Conservation (phyloP, 345 rosid species). For the Erodium maritimum region DNA sequence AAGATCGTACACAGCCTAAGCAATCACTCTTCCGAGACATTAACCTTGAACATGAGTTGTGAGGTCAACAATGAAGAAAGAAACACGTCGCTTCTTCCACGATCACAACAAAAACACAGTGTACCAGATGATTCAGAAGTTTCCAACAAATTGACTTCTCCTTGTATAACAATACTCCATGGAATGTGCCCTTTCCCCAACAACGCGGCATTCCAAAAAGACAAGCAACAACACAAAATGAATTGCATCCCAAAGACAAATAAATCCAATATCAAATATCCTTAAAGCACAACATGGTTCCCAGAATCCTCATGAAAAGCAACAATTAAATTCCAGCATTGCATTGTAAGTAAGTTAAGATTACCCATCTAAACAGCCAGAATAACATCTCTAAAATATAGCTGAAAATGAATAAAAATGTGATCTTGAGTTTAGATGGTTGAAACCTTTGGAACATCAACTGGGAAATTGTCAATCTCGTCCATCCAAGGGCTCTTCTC, state of each 20-base stretch:
- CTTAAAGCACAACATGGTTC: not conserved
- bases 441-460: constrained; percentile 50
- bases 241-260: not conserved
- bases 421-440: constrained; percentile 12
- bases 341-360: not conserved
- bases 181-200: not conserved
- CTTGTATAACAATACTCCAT: too few species aligned
- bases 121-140: too few species aligned
- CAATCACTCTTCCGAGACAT: too few species aligned
- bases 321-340: constrained; percentile 4
- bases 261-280: too few species aligned
- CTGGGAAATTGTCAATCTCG: constrained; percentile 45
- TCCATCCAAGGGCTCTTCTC: constrained; percentile 47
- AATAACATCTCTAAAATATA: not conserved
- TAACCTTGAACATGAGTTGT: not conserved
- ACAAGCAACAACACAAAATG: not conserved
- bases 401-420: not conserved
- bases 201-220: not conserved
- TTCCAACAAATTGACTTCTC: too few species aligned
- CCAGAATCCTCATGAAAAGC: constrained; percentile 1
- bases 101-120: not conserved
- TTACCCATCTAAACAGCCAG: not conserved
- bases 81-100: not conserved
- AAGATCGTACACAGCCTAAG: not conserved
- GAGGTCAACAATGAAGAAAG: not conserved